Base-by-base conservation (phyloP, 2,329 filamentous ascomycete species). In the Fusarium brachygibbosum region DNA sequence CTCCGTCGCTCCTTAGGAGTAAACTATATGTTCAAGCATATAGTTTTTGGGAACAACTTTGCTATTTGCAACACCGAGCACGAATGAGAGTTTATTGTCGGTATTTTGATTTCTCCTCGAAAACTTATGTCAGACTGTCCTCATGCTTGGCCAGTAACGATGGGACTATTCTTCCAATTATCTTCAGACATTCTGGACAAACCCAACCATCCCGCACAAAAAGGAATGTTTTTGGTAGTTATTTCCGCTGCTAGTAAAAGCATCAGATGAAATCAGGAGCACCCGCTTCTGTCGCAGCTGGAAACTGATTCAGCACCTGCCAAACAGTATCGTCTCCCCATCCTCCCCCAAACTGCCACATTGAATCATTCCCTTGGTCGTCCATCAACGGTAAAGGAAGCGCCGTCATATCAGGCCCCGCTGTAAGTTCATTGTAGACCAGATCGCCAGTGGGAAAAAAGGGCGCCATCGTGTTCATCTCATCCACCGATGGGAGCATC, bases 371-470 rank as follows among this genome's bases (percentile, higher is more conserved):
- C 9, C 46, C 50, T 9, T 54, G 60, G 8, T 32, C 37, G 16
- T 46, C 52, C 11, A 53, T 54, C 59, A 53, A 19, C 6, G 58
- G 50, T 37, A 75, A 65, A 23, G 72, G 68, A 32, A 76, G 42
- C 10, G 65, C 34, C n/a, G 71, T 68, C 57, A 74, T 70, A 46
- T 75, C 76, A 5, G 76, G 76, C 13, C 82, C 78, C n/a, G 81
- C 84, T 14, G 80, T 82, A 6, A 89, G 78, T 34, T 88, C 83
- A 66, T 89, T 87, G 71, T 85, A 88, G 1, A 87, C 77, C 7
- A 90, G 77, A 68, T 89, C 87, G 21, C 84, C 83, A 60, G 85
- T 87, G 0, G 87, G 84, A 56, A 87, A 88, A 61, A 88, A 82
- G 17, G 86, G 85, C 66, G 85, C 82, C 60, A 90, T 81, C 13